Evolutionary conservation across 2,329 filamentous ascomycete genomes (phyloP).

Genomic region (Clarireedia homoeocarpa): DNA sequence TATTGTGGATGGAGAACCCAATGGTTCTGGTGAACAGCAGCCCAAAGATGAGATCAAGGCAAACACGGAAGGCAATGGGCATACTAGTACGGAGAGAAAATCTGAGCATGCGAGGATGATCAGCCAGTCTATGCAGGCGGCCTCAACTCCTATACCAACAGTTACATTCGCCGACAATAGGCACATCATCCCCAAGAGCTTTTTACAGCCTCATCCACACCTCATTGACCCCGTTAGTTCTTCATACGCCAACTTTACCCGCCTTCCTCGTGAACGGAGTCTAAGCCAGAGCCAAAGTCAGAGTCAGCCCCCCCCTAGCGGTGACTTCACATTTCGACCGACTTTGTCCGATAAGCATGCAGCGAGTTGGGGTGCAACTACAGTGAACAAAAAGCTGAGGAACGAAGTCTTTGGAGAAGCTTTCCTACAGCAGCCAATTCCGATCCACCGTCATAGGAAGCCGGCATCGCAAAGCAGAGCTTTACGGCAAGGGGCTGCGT

Average conservation of each 20-base stretch:
- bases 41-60: slow-evolving; percentile 5
- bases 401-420: slow-evolving; percentile 91
- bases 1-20: slow-evolving; percentile 11
- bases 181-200: slow-evolving; percentile 81
- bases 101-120: slow-evolving; percentile 40
- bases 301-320: slow-evolving; percentile 14
- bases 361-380: slow-evolving; percentile 81
- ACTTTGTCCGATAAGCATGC: slow-evolving; percentile 47
- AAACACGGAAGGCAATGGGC: neutral
- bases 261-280: slow-evolving; percentile 28
- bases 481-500: slow-evolving; percentile 42
- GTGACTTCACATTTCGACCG: slow-evolving; percentile 30
- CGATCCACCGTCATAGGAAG: slow-evolving; percentile 65
- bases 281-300: slow-evolving; percentile 18
- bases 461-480: slow-evolving; percentile 57
- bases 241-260: slow-evolving; percentile 18
- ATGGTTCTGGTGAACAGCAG: slow-evolving; percentile 15
- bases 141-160: slow-evolving; percentile 64
- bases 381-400: slow-evolving; percentile 77
- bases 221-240: slow-evolving; percentile 23
- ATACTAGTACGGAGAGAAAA: slow-evolving; percentile 19
- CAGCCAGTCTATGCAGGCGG: slow-evolving; percentile 68
- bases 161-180: slow-evolving; percentile 92
- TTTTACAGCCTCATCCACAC: slow-evolving; percentile 56
- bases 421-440: slow-evolving; percentile 76